phyloP scores from a whole-genome alignment of 768 basidiomycete species.

The Rhizopogon salebrosus region DNA sequence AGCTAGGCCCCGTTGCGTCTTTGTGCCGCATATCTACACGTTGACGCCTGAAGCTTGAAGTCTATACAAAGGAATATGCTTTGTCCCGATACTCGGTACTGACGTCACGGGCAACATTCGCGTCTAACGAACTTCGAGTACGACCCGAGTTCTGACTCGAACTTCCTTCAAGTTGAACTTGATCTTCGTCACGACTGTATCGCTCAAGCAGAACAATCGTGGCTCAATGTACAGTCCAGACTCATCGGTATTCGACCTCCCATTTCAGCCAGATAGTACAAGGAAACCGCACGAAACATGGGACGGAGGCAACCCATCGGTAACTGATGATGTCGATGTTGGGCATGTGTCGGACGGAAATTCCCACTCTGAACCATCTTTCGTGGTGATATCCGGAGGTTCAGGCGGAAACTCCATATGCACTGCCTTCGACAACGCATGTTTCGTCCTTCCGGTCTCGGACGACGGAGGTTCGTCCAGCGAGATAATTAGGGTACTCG shows the following conservation, averaged over 20 bases:
- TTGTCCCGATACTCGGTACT: too few species aligned
- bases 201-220: conserved; percentile 3
- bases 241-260: conserved; percentile 74
- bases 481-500: conserved; percentile 89
- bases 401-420: conserved; percentile 92
- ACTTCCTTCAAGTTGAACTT: not conserved
- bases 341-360: not conserved
- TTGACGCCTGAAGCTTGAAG: too few species aligned
- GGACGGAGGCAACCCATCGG: not conserved
- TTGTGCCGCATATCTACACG: too few species aligned
- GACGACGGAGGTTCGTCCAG: conserved; percentile 95
- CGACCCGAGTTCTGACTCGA: not conserved
- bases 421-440: conserved; percentile 70
- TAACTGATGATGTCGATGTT: not conserved
- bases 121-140: not conserved
- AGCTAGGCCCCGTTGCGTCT: too few species aligned
- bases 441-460: conserved; percentile 87
- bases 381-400: conserved; percentile 85
- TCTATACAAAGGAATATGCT: too few species aligned
- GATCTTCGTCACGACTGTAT: not conserved
- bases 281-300: not conserved
- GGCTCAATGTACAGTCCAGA: conserved; percentile 43
- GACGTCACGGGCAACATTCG: too few species aligned
- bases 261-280: conserved; percentile 33
- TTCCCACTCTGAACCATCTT: conserved; percentile 7